Evolutionary conservation across 2,329 filamentous ascomycete genomes (phyloP), one percentile per base, ranked within the genome.

Genomic region (Aspergillus sp.): DNA sequence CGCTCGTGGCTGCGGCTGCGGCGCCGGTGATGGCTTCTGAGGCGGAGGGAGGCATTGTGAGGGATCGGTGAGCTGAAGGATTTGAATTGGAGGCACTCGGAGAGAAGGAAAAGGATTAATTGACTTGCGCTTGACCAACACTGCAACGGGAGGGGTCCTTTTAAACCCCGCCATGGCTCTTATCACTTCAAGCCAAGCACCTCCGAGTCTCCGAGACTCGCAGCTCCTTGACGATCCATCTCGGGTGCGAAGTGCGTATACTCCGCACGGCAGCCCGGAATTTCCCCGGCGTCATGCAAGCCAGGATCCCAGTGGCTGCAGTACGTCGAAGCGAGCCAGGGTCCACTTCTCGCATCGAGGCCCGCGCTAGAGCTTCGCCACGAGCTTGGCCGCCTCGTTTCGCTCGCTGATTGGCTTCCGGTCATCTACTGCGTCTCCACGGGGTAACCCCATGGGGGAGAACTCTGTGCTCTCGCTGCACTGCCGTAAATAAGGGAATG

Each of bases 371-470:
- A 19, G 52, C n/a, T 25, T 45, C 34, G 17, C 19, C 11, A 41
- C 34, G 13, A 30, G 48, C 17, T 34, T 31, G 22, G 28, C 25
- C 19, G 17, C 48, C 46, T 51, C 48, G 48, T 30, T 51, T 34
- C 48, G 48, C 11, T 7, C 48, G 5, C 28, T 51, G 48, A 19
- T 51, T 31, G 48, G 48, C 48, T 31, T 25, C 34, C 9, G 15
- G 11, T 8, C 25, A 51, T 19, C 28, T 17, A 31, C 48, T 51
- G 25, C 7, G n/a, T n/a, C 28, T 30, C 19, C 25, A 30, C 48
- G 48, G 48, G 48, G 48, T 25, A 51, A 51, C 48, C 48, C 48
- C 48, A 51, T 51, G 48, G 48, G 48, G 48, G 48, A 51, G 19
- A 31, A 13, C 34, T 53, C 23, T 25, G 34, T 54, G 41, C 22